Percentiles rank a stretch among this genome's conserved stretches.
Evolutionary conservation across 768 basidiomycete genomes (phyloP).

Genomic region (Suillus plorans): DNA sequence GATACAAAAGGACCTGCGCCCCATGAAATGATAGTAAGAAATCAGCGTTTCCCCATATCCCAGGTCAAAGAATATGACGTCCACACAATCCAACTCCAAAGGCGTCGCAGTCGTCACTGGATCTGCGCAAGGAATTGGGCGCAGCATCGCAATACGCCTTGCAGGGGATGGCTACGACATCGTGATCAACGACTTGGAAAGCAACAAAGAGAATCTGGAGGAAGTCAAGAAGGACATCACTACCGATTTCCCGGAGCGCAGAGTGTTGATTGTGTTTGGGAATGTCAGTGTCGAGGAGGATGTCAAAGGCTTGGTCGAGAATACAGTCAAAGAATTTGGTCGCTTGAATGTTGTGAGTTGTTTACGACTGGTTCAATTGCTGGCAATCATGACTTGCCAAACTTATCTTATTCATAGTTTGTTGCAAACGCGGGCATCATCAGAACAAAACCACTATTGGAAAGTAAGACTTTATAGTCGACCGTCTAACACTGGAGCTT

Average conservation of each 20-base stretch:
- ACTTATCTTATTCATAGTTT: constrained; percentile 4
- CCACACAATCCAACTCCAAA: constrained; percentile 14
- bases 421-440: constrained; percentile 25
- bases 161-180: constrained; percentile 37
- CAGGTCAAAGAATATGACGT: neutral
- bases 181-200: constrained; percentile 34
- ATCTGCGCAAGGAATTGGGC: constrained; percentile 33
- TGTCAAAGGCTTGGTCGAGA: constrained; percentile 31
- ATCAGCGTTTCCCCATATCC: neutral
- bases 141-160: constrained; percentile 33
- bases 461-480: constrained; percentile 14
- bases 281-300: constrained; percentile 30
- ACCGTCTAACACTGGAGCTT: neutral
- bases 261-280: constrained; percentile 15
- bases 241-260: constrained; percentile 8
- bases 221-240: constrained; percentile 15
- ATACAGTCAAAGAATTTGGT: constrained; percentile 25
- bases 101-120: constrained; percentile 33
- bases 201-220: constrained; percentile 18
- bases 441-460: constrained; percentile 4
- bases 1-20: neutral
- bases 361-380: neutral
- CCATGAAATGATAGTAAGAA: neutral
- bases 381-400: neutral
- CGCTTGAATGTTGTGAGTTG: constrained; percentile 34